These are phyloP conservation scores for Rhizopogon vesiculosus DNA, from an alignment of 768 basidiomycete genomes.

Conservation along the genomic window DNA sequence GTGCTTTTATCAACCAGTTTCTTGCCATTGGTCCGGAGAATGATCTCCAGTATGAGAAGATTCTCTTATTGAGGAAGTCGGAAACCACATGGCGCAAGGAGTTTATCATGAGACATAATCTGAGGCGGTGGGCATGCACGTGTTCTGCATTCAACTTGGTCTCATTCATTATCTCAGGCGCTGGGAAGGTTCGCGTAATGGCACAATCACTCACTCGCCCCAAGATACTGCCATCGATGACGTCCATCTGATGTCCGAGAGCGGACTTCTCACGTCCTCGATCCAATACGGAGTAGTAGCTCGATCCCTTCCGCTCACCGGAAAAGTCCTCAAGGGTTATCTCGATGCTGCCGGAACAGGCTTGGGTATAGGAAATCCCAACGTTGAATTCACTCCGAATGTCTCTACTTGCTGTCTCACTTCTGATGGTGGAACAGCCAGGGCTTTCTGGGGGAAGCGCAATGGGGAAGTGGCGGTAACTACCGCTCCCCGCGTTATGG, in stretches of 20 bases:
- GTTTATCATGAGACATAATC: constrained; percentile 52
- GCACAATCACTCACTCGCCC: constrained; percentile 61
- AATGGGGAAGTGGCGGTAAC: constrained; percentile 66
- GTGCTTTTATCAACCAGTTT: constrained; percentile 67
- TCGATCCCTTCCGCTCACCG: constrained; percentile 66
- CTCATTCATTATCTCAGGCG: constrained; percentile 38
- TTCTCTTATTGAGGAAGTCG: constrained; percentile 50
- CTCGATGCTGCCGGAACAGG: constrained; percentile 59
- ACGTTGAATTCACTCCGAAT: constrained; percentile 68
- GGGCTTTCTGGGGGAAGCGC: constrained; percentile 69
- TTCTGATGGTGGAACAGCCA: constrained; percentile 62
- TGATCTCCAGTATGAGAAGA: constrained; percentile 41
- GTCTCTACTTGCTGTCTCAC: constrained; percentile 53
- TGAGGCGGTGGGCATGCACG: constrained; percentile 43
- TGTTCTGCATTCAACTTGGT: not conserved
- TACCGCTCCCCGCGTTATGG: constrained; percentile 54
- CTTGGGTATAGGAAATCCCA: constrained; percentile 66
- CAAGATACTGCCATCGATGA: constrained; percentile 50
- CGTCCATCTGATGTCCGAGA: constrained; percentile 56
- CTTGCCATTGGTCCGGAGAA: constrained; percentile 63
- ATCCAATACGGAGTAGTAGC: constrained; percentile 66
- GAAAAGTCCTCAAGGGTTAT: constrained; percentile 65
- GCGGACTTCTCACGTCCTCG: constrained; percentile 57
- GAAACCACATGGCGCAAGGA: constrained; percentile 67
- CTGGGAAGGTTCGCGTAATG: constrained; percentile 61